phyloP scores from a whole-genome alignment of 2,329 filamentous ascomycete species.

The Cladosporium colombiae region DNA sequence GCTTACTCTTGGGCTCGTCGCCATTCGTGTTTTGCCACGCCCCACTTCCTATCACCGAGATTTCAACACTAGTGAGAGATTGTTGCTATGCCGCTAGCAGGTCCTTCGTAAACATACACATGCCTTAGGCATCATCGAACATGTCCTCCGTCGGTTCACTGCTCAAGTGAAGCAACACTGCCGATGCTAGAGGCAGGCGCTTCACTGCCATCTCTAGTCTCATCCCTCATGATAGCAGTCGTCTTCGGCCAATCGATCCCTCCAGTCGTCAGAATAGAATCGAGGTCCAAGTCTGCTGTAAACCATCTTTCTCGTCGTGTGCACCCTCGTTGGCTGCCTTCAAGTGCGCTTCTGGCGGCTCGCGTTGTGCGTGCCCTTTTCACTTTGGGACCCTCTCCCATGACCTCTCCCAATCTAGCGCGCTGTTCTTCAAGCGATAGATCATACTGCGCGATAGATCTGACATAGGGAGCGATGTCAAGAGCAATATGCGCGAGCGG shows the following conservation, averaged over 20 bases:
- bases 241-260: slow-evolving; percentile 42
- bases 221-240: slow-evolving; percentile 2
- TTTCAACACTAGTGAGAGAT: slow-evolving; percentile 20
- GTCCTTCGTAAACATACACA: not conserved
- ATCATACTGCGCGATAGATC: slow-evolving; percentile 79
- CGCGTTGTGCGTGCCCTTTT: slow-evolving; percentile 71
- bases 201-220: slow-evolving; percentile 1
- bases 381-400: slow-evolving; percentile 51
- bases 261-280: slow-evolving; percentile 64
- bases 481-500: slow-evolving; percentile 64
- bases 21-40: slow-evolving; percentile 13
- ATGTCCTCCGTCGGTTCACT: not conserved
- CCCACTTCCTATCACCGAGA: slow-evolving; percentile 18
- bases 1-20: slow-evolving; percentile 3
- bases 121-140: slow-evolving; percentile 9
- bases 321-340: slow-evolving; percentile 62
- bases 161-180: not conserved
- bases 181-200: slow-evolving; percentile 21
- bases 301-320: slow-evolving; percentile 76
- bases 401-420: slow-evolving; percentile 60
- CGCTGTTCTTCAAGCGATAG: slow-evolving; percentile 68
- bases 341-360: slow-evolving; percentile 73
- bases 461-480: slow-evolving; percentile 89
- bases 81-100: slow-evolving; percentile 19
- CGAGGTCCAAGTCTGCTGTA: slow-evolving; percentile 58